Conservation (phyloP, 805 yeast genomes). For the Torulaspora gathmanii region DNA sequence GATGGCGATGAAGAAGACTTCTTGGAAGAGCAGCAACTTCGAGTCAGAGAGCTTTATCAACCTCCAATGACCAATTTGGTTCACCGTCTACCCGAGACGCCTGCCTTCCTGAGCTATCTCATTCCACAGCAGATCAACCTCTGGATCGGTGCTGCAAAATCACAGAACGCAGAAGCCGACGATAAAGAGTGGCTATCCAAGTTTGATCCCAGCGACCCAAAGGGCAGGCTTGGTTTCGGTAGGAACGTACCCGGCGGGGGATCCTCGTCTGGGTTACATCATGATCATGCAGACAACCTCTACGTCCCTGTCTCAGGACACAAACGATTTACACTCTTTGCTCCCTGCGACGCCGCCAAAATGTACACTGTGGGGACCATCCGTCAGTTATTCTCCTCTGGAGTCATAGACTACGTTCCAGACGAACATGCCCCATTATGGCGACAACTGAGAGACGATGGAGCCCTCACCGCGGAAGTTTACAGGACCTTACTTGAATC, state of each 20-base stretch:
- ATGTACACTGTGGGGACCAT: slow-evolving; percentile 63
- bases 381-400: slow-evolving; percentile 49
- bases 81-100: slow-evolving; percentile 39
- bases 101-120: slow-evolving; percentile 40
- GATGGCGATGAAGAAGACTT: slow-evolving; percentile 19
- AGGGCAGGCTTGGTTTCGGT: slow-evolving; percentile 43
- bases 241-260: slow-evolving; percentile 54
- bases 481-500: slow-evolving; percentile 41
- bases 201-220: slow-evolving; percentile 22
- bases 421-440: slow-evolving; percentile 58
- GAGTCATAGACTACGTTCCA: slow-evolving; percentile 58
- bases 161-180: slow-evolving; percentile 10
- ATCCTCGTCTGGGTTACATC: slow-evolving; percentile 70
- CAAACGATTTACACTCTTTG: slow-evolving; percentile 62
- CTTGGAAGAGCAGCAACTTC: slow-evolving; percentile 36
- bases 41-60: slow-evolving; percentile 51
- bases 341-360: slow-evolving; percentile 57
- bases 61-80: slow-evolving; percentile 53
- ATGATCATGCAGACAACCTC: slow-evolving; percentile 75
- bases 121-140: slow-evolving; percentile 68
- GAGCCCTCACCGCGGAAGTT: slow-evolving; percentile 50
- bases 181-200: slow-evolving; percentile 14
- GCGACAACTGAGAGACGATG: slow-evolving; percentile 58
- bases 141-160: slow-evolving; percentile 56
- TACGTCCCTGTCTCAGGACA: slow-evolving; percentile 57